A percentile compares a stretch with the other conserved stretches of the same genome.
These are phyloP conservation scores for Ophiostoma fasciatum DNA, from an alignment of 2,329 filamentous ascomycete genomes.

Conservation along the genomic window DNA sequence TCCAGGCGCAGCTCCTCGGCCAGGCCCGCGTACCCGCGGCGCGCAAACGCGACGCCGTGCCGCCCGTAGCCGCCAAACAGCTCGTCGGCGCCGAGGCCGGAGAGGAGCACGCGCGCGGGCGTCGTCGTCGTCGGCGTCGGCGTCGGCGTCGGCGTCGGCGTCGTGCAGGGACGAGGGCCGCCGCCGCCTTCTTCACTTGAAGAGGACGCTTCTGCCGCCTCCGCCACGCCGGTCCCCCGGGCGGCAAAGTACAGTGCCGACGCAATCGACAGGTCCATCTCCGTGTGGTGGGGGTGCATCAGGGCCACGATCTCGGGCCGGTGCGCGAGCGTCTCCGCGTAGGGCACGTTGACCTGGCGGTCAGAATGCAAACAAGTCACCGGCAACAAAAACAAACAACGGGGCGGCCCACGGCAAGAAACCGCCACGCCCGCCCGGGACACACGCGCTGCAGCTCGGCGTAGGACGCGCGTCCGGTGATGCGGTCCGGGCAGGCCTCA, in stretches of 20 bases:
- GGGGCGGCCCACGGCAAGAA: slow-evolving; percentile 48
- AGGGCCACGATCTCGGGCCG: slow-evolving; percentile 55
- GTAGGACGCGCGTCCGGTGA: slow-evolving; percentile 70
- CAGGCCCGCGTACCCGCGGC: slow-evolving; percentile 54
- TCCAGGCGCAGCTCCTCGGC: slow-evolving; percentile 75
- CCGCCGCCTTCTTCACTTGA: too few relatives aligned
- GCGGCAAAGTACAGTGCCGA: slow-evolving; percentile 91
- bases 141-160: too few relatives aligned
- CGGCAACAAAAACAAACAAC: background rate
- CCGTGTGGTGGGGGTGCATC: slow-evolving; percentile 88
- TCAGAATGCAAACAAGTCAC: background rate
- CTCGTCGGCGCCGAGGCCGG: slow-evolving; percentile 89
- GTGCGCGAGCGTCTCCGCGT: slow-evolving; percentile 55
- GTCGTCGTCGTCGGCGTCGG: slow-evolving; percentile 32
- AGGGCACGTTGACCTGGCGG: slow-evolving; percentile 61
- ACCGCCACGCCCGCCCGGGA: slow-evolving; percentile 61
- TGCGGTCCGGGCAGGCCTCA: slow-evolving; percentile 77
- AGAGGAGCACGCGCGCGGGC: slow-evolving; percentile 69
- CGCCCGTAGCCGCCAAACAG: slow-evolving; percentile 87
- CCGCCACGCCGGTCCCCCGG: slow-evolving; percentile 33
- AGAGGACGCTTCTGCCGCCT: too few relatives aligned
- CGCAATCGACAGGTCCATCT: slow-evolving; percentile 96
- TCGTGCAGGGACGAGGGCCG: too few relatives aligned
- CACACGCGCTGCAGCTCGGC: slow-evolving; percentile 59
- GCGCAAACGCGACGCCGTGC: slow-evolving; percentile 61